Conservation (phyloP, 1,139 yeast species). For the Saccharomyces hybrid region DNA sequence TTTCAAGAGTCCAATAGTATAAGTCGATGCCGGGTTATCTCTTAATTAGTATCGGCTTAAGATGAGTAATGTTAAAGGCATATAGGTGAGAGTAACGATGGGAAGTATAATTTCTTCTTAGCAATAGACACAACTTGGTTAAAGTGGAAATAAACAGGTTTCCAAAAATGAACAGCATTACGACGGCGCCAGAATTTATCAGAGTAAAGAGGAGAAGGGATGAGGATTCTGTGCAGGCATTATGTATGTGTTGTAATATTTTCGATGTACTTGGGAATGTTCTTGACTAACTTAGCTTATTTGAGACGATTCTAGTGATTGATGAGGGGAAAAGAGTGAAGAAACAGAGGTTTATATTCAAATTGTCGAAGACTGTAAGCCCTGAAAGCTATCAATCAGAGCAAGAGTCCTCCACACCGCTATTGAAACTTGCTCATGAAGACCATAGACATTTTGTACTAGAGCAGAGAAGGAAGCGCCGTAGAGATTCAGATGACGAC, state of each 20-base stretch:
- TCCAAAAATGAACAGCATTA: slow-evolving; percentile 7
- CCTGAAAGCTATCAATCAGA: slow-evolving; percentile 16
- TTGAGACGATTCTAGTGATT: slow-evolving; percentile 26
- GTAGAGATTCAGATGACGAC: slow-evolving; percentile 8
- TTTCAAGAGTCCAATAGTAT: neutral
- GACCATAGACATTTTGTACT: slow-evolving; percentile 26
- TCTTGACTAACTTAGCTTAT: slow-evolving; percentile 10
- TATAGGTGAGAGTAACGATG: neutral
- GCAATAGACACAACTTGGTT: neutral
- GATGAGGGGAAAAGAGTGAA: slow-evolving; percentile 36
- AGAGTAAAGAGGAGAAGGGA: slow-evolving; percentile 79
- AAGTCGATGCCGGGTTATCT: neutral
- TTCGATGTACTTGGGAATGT: neutral
- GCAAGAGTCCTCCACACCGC: slow-evolving; percentile 19
- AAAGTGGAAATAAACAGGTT: neutral
- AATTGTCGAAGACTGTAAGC: slow-evolving; percentile 31
- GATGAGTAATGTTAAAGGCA: neutral
- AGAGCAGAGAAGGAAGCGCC: slow-evolving; percentile 21
- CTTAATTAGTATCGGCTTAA: neutral
- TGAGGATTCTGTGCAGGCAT: slow-evolving; percentile 82
- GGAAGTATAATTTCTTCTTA: neutral
- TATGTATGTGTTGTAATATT: slow-evolving; percentile 35
- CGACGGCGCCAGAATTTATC: slow-evolving; percentile 45
- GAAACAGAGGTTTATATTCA: slow-evolving; percentile 27
- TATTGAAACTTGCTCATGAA: slow-evolving; percentile 23